Conservation (phyloP, 192 early-diverging fungal genomes). For the Backusella australiensis region DNA sequence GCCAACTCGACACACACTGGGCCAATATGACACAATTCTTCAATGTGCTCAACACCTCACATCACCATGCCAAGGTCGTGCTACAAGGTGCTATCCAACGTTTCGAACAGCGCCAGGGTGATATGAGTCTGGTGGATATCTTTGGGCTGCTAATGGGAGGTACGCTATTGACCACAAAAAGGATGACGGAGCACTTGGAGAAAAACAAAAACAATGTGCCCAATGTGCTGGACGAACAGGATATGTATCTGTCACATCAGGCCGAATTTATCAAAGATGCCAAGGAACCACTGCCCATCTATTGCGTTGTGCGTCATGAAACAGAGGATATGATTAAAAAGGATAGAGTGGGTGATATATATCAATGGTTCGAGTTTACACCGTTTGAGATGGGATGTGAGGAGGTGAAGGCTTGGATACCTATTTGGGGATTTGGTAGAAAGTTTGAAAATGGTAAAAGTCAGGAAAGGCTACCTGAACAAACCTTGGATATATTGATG, state of each 20-base stretch:
- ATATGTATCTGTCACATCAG: constrained; percentile 57
- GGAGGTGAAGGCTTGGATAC: constrained; percentile 72
- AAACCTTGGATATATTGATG: constrained; percentile 61
- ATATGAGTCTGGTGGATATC: constrained; percentile 53
- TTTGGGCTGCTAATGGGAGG: constrained; percentile 52
- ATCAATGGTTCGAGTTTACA: constrained; percentile 83
- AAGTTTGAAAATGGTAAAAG: constrained; percentile 62
- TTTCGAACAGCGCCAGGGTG: constrained; percentile 24
- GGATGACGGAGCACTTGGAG: constrained; percentile 28
- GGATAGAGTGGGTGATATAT: constrained; percentile 27
- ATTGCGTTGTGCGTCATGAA: constrained; percentile 71
- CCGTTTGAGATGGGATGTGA: constrained; percentile 80
- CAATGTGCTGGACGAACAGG: neutral
- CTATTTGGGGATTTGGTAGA: constrained; percentile 77
- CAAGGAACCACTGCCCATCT: constrained; percentile 70
- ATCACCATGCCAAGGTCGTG: constrained; percentile 14
- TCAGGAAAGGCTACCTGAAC: constrained; percentile 64
- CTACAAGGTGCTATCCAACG: constrained; percentile 33
- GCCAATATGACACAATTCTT: constrained; percentile 43
- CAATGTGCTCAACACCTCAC: constrained; percentile 3
- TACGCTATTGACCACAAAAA: constrained; percentile 41
- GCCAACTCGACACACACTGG: constrained; percentile 43
- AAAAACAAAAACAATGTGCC: constrained; percentile 20
- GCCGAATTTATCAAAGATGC: constrained; percentile 55
- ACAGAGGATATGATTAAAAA: constrained; percentile 28